phyloP scores from a whole-genome alignment of 176 grass and related monocot species.

The Lolium multiflorum region DNA sequence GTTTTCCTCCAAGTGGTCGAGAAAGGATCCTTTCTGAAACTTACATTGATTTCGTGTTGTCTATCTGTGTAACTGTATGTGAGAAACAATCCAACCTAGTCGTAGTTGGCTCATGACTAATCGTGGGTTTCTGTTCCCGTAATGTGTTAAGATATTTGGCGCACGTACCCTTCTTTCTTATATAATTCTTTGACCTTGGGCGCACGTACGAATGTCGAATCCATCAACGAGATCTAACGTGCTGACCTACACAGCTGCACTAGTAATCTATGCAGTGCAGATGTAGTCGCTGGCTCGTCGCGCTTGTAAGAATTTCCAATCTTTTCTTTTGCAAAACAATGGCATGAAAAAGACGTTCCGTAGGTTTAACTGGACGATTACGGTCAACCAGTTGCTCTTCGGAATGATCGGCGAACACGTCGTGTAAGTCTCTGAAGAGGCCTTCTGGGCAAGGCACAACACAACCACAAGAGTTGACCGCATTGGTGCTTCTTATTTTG shows the following conservation, averaged over 20 bases:
- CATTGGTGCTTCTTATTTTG: too few relatives aligned
- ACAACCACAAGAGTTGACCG: too few relatives aligned
- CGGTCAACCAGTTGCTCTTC: not conserved
- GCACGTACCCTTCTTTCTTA: not conserved
- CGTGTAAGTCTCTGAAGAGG: too few relatives aligned
- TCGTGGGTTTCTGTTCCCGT: not conserved
- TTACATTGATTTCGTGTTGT: not conserved
- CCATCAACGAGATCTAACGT: slow-evolving; percentile 44
- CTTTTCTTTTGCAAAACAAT: not conserved
- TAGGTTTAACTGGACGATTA: not conserved
- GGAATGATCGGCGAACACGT: too few relatives aligned
- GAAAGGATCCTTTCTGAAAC: too few relatives aligned
- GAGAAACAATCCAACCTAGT: not conserved
- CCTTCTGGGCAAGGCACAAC: too few relatives aligned
- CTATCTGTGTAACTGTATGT: not conserved
- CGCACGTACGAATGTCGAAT: slow-evolving; percentile 21
- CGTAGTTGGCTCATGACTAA: not conserved
- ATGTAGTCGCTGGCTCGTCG: slow-evolving; percentile 23
- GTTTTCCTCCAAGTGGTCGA: too few relatives aligned
- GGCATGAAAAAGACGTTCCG: not conserved
- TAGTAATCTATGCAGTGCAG: not conserved
- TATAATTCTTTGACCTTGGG: not conserved
- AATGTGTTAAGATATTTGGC: not conserved
- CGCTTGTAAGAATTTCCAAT: not conserved
- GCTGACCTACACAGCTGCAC: not conserved